phyloP scores from a whole-genome alignment of 345 rosid species.

The Acer negundo region DNA sequence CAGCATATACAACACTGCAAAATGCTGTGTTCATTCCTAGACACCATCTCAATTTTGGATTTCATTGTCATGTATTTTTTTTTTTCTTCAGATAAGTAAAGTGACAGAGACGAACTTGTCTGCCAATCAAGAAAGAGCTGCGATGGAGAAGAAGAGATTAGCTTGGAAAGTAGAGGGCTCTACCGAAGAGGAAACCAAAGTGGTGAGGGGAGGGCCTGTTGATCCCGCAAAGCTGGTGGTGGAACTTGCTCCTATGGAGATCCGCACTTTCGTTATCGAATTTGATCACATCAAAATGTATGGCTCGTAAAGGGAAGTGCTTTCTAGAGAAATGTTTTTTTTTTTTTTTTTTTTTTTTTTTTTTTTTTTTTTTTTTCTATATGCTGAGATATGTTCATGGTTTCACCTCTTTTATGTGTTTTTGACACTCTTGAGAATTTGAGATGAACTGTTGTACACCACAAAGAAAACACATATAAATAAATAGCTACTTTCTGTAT shows the following conservation, averaged over 20 bases:
- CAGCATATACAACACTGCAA: background rate
- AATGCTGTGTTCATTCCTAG: background rate
- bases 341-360: too few relatives aligned
- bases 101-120: slow-evolving; percentile 79
- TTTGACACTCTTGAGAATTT: background rate
- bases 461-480: background rate
- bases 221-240: slow-evolving; percentile 63
- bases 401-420: background rate
- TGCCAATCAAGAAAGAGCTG: slow-evolving; percentile 79
- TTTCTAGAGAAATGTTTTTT: background rate
- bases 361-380: too few relatives aligned
- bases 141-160: slow-evolving; percentile 78
- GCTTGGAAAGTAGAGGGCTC: slow-evolving; percentile 74
- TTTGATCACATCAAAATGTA: slow-evolving; percentile 33
- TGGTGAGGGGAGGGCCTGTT: slow-evolving; percentile 61
- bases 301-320: slow-evolving; percentile 16
- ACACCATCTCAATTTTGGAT: background rate
- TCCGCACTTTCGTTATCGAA: slow-evolving; percentile 62
- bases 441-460: background rate
- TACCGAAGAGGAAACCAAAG: slow-evolving; percentile 36
- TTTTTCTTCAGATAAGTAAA: slow-evolving; percentile 53
- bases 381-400: background rate
- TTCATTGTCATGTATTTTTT: background rate
- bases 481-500: background rate
- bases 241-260: slow-evolving; percentile 89